phyloP scores from a whole-genome alignment of 768 basidiomycete genomes.

The Boletellus ananas region DNA sequence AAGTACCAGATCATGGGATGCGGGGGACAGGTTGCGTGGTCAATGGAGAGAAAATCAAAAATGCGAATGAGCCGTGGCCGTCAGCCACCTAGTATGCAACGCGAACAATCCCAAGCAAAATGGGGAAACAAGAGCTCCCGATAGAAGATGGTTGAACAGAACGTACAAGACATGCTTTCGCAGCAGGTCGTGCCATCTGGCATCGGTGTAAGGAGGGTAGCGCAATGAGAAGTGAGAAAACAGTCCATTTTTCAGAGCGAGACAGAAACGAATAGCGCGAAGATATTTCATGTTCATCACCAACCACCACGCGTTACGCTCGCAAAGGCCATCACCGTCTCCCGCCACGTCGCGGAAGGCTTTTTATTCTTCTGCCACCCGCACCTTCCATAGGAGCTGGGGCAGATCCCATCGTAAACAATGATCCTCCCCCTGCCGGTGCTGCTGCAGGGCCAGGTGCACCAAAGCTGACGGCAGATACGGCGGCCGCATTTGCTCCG shows the following conservation, averaged over 20 bases:
- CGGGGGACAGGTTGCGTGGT: constrained; percentile 9
- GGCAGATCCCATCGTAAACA: constrained; percentile 63
- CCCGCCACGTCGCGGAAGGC: constrained; percentile 45
- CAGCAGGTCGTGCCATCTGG: constrained; percentile 12
- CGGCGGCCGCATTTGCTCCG: constrained; percentile 30
- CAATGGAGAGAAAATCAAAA: constrained; percentile 11
- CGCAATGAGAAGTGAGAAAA: constrained; percentile 10
- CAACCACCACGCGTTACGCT: constrained; percentile 8
- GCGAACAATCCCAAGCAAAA: constrained; percentile 11
- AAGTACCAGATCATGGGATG: constrained; percentile 17
- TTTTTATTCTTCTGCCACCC: constrained; percentile 47
- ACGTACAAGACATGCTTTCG: constrained; percentile 5
- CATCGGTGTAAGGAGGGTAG: constrained; percentile 22
- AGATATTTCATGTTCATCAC: constrained; percentile 9
- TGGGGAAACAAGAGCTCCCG: constrained; percentile 1
- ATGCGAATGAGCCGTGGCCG: constrained; percentile 21
- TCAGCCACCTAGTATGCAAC: constrained; percentile 26
- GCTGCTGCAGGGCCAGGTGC: constrained; percentile 34
- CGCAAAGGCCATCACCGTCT: constrained; percentile 21
- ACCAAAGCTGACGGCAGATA: constrained; percentile 40
- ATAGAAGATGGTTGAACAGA: constrained; percentile 4
- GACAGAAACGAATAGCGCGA: constrained; percentile 3
- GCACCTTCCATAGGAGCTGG: constrained; percentile 38
- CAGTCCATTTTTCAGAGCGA: constrained; percentile 13
- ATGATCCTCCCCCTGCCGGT: constrained; percentile 21